Conservation (phyloP, 352 stramenopile genomes). For the Globisporangium recalcitrans region DNA sequence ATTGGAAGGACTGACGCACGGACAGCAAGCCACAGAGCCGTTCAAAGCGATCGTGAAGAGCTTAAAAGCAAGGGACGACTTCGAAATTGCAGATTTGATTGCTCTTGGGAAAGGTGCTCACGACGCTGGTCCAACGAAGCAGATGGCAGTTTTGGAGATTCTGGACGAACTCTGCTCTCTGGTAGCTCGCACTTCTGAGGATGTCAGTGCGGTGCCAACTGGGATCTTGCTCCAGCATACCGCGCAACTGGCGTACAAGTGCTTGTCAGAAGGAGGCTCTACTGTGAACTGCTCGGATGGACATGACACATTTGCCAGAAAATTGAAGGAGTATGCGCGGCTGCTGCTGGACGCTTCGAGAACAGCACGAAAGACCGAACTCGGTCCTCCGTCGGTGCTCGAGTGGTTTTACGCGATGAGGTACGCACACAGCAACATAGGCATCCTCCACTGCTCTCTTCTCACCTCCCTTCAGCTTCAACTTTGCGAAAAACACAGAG, state of each 20-base stretch:
- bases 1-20: constrained; percentile 17
- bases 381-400: constrained; percentile 45
- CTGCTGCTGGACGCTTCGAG: constrained; percentile 31
- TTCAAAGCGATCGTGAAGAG: constrained; percentile 25
- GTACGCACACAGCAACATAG: constrained; percentile 22
- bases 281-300: neutral
- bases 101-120: constrained; percentile 40
- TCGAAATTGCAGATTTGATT: constrained; percentile 57
- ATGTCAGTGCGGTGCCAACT: constrained; percentile 19
- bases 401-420: constrained; percentile 80
- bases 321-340: constrained; percentile 37
- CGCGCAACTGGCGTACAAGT: constrained; percentile 51
- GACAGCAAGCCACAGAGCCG: constrained; percentile 11
- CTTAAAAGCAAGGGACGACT: constrained; percentile 51
- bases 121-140: constrained; percentile 19
- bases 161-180: constrained; percentile 48
- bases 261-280: constrained; percentile 5
- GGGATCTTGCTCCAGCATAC: constrained; percentile 60
- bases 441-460: neutral
- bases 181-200: neutral
- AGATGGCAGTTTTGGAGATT: constrained; percentile 39
- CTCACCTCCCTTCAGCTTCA: constrained; percentile 41
- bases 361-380: constrained; percentile 1
- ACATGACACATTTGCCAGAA: constrained; percentile 22
- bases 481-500: constrained; percentile 56